These are phyloP conservation scores for Macrolepiota fuliginosa DNA, from an alignment of 768 basidiomycete genomes.

Conservation along the genomic window DNA sequence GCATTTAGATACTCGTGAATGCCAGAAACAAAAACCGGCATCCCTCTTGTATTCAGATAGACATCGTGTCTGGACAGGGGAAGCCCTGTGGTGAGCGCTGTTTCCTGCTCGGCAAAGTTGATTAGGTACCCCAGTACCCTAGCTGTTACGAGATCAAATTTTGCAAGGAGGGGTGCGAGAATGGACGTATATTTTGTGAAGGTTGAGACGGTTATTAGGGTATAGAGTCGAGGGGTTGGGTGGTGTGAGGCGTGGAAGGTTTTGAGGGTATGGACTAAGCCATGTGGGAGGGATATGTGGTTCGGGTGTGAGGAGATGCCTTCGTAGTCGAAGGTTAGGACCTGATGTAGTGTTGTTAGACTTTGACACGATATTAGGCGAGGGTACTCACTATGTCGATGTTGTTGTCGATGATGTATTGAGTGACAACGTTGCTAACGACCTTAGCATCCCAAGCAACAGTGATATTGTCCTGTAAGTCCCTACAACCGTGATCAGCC, in stretches of 20 bases:
- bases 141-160: constrained; percentile 36
- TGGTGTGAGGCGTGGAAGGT: constrained; percentile 19
- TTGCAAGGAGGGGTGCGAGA: constrained; percentile 48
- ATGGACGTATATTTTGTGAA: constrained; percentile 59
- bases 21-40: constrained; percentile 56
- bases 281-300: constrained; percentile 68
- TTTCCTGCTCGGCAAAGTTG: constrained; percentile 15
- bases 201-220: constrained; percentile 57
- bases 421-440: constrained; percentile 56
- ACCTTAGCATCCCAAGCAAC: constrained; percentile 57
- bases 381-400: constrained; percentile 57
- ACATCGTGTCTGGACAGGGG: not conserved
- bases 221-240: constrained; percentile 44
- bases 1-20: constrained; percentile 52
- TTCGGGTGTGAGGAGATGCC: constrained; percentile 90
- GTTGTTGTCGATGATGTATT: constrained; percentile 54
- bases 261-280: constrained; percentile 44
- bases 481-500: constrained; percentile 27
- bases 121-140: not conserved
- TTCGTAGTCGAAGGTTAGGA: constrained; percentile 77
- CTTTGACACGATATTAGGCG: not conserved
- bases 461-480: constrained; percentile 75
- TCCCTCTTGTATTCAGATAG: not conserved
- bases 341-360: constrained; percentile 38
- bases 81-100: constrained; percentile 12